phyloP scores from a whole-genome alignment of 352 stramenopile species.

The Salisapilia sapeloensis region DNA sequence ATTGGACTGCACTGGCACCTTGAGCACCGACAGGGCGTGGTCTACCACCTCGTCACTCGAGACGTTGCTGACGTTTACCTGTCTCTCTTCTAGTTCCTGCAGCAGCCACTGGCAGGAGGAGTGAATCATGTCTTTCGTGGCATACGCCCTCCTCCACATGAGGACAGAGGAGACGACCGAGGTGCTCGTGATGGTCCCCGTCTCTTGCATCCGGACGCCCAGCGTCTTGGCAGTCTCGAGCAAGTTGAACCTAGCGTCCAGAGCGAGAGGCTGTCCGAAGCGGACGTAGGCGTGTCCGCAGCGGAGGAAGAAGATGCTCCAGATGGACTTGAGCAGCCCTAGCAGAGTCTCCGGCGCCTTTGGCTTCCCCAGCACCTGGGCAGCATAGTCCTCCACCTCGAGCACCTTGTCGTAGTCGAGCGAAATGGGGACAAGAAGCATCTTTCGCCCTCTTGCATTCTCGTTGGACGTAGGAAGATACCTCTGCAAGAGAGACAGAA shows the following conservation, averaged over 20 bases:
- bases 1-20: slow-evolving; percentile 18
- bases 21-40: slow-evolving; percentile 43
- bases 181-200: slow-evolving; percentile 62
- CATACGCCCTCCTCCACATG: slow-evolving; percentile 54
- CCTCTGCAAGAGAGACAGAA: slow-evolving; percentile 54
- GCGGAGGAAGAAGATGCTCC: slow-evolving; percentile 47
- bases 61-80: slow-evolving; percentile 39
- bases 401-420: slow-evolving; percentile 84
- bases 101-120: slow-evolving; percentile 36
- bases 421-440: slow-evolving; percentile 73
- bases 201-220: slow-evolving; percentile 50
- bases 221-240: slow-evolving; percentile 31
- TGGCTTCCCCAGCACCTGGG: slow-evolving; percentile 70
- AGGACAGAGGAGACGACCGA: slow-evolving; percentile 48
- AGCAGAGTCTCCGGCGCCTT: slow-evolving; percentile 70
- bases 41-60: slow-evolving; percentile 24
- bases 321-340: slow-evolving; percentile 57
- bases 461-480: slow-evolving; percentile 28
- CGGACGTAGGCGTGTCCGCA: slow-evolving; percentile 78
- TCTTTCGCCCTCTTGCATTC: slow-evolving; percentile 7
- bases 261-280: slow-evolving; percentile 46
- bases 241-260: slow-evolving; percentile 27
- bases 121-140: slow-evolving; percentile 41
- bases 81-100: slow-evolving; percentile 18
- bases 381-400: slow-evolving; percentile 75